These are phyloP conservation scores for Polychaeton citri DNA, from an alignment of 2,329 filamentous ascomycete genomes.

Conservation along the genomic window DNA sequence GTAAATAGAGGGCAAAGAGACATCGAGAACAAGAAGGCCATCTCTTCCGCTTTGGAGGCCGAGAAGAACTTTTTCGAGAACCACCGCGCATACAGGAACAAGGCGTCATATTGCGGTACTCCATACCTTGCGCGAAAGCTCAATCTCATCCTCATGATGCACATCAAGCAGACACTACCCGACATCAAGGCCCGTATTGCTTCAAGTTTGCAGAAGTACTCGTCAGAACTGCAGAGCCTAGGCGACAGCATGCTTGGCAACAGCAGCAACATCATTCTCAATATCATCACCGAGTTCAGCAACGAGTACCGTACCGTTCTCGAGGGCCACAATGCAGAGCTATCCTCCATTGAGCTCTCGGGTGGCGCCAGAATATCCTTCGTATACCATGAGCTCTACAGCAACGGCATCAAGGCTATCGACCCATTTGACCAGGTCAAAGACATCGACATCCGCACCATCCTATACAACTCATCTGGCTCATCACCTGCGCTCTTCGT, in stretches of 20 bases:
- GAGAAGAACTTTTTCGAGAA: constrained; percentile 98
- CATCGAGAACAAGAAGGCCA: constrained; percentile 96
- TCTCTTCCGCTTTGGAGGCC: constrained; percentile 76
- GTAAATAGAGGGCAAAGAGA: constrained; percentile 96
- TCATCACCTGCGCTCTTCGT: constrained; percentile 94
- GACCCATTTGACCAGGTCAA: constrained; percentile 97
- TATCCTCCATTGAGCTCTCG: constrained; percentile 87
- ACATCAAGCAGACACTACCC: constrained; percentile 97
- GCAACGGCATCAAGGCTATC: constrained; percentile 92
- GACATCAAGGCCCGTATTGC: constrained; percentile 96
- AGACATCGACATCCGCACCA: constrained; percentile 91
- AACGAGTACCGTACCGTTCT: constrained; percentile 95
- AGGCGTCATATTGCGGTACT: constrained; percentile 96
- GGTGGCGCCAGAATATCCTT: constrained; percentile 97
- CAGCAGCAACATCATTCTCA: constrained; percentile 89
- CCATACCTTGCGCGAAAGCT: constrained; percentile 93
- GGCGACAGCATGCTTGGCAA: constrained; percentile 94
- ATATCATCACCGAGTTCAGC: constrained; percentile 97
- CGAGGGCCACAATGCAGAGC: constrained; percentile 91
- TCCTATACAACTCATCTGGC: constrained; percentile 98
- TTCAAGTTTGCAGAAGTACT: constrained; percentile 88
- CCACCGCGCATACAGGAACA: constrained; percentile 97
- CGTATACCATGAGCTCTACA: constrained; percentile 96
- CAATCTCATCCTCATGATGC: constrained; percentile 99
- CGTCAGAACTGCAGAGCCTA: constrained; percentile 63